Evolutionary conservation across 495 filamentous ascomycete genomes (phyloP), one percentile per base, ranked within the genome.

Genomic region (Xylaria longipes): DNA sequence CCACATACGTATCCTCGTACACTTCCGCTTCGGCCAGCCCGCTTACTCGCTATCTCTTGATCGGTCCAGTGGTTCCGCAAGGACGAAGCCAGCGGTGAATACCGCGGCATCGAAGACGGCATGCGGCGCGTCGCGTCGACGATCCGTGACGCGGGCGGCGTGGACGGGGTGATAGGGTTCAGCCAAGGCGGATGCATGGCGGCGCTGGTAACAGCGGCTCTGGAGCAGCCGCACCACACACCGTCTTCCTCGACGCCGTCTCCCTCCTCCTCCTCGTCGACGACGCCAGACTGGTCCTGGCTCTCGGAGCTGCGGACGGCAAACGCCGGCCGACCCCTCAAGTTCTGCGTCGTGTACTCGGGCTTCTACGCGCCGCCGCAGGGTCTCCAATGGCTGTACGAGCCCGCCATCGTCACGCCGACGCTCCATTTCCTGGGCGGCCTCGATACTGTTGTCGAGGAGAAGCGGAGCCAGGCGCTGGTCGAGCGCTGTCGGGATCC

Each of bases 361-460:
- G 95, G 96, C 0, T 98, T 97, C 77, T 87, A 84, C 22, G 89
- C 92, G 5, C 35, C 61, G 61, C 86, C 87, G 54, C 73, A 82
- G n/a, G 71, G 75, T 79, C 73, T 97, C 92, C 81, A 77, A 78
- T 72, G 90, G 27, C 91, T 96, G 70, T 97, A 94, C 80, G 88
- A 92, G 76, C 93, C 93, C 29, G 82, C 84, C 78, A 89, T 98
- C 43, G 72, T 72, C 74, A 97, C 95, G 79, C 92, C 93, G 25
- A 87, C 93, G 74, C 77, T 97, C 81, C 92, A 97, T 85, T 89
- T 96, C 70, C 72, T 98, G 48, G 96, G 96, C 14, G 89, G 88
- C 45, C 79, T 98, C 79, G 96, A 99, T 87, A 91, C 90, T 35
- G 93, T 98, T 12, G 95, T 99, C 27, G 92, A 93, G 48, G 94